phyloP scores from a whole-genome alignment of 371 early-diverging fungal genomes.

The Actinomortierella ambigua region DNA sequence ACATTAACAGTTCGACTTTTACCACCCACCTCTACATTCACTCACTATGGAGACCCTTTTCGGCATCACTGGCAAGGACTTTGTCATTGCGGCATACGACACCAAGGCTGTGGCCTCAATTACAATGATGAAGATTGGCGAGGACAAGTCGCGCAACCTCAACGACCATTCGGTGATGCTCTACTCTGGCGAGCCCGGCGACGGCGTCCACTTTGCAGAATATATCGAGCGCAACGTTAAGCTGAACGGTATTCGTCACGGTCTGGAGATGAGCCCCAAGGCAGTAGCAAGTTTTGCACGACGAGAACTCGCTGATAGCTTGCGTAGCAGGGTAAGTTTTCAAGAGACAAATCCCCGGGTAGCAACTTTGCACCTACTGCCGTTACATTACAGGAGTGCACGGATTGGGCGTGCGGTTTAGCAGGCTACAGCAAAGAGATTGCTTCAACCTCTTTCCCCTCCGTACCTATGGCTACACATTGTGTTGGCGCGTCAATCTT shows the following conservation, averaged over 20 bases:
- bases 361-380: not conserved
- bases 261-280: constrained; percentile 78
- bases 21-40: no score
- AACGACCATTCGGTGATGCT: constrained; percentile 83
- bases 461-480: no score
- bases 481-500: no score
- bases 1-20: no score
- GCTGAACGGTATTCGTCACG: constrained; percentile 87
- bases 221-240: constrained; percentile 92
- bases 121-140: constrained; percentile 89
- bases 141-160: constrained; percentile 88
- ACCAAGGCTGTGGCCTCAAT: constrained; percentile 82
- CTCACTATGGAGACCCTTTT: constrained; percentile 86
- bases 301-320: constrained; percentile 84
- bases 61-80: constrained; percentile 95
- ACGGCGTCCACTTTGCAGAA: constrained; percentile 94
- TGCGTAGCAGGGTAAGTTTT: constrained; percentile 81
- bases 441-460: no score
- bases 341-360: not conserved
- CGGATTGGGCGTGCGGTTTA: no score
- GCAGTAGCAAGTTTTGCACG: constrained; percentile 88
- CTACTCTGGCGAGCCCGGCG: constrained; percentile 94
- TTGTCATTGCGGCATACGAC: constrained; percentile 89
- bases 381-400: no score
- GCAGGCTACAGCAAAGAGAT: no score